Percentiles rank a stretch among this genome's conserved stretches.
These are phyloP conservation scores for Cryptosporidium canis DNA, from an alignment of 169 alveolate genomes.

Conservation along the genomic window DNA sequence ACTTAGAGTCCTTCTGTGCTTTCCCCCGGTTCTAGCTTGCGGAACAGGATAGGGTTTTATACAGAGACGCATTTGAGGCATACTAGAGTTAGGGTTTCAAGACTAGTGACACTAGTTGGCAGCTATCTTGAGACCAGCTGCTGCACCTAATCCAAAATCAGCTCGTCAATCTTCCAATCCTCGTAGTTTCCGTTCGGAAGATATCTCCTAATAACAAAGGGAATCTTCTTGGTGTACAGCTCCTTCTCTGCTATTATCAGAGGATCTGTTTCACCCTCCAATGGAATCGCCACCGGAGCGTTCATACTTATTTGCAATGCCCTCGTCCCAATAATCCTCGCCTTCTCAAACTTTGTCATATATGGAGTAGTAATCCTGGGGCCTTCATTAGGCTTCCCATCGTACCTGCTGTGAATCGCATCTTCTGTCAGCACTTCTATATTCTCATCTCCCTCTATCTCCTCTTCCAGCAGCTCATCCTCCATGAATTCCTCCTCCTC, in stretches of 20 bases:
- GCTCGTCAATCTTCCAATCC: slow-evolving; percentile 95
- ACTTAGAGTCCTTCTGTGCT: slow-evolving; percentile 44
- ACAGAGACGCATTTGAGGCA: neutral
- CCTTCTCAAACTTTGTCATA: slow-evolving; percentile 98
- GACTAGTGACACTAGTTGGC: neutral
- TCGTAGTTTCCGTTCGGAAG: slow-evolving; percentile 98
- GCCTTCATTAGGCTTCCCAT: slow-evolving; percentile 74
- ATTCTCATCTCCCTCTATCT: slow-evolving; percentile 70
- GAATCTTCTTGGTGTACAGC: slow-evolving; percentile 95
- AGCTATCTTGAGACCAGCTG: neutral
- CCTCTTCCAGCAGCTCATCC: slow-evolving; percentile 32
- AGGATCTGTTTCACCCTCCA: slow-evolving; percentile 96
- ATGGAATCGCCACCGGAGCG: slow-evolving; percentile 95
- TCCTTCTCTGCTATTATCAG: slow-evolving; percentile 98
- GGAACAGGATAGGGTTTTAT: neutral
- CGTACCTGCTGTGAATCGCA: slow-evolving; percentile 15
- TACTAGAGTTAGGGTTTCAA: neutral
- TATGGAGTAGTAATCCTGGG: slow-evolving; percentile 92
- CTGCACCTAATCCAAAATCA: slow-evolving; percentile 85
- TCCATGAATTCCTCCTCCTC: slow-evolving; percentile 67
- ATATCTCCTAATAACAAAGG: slow-evolving; percentile 97
- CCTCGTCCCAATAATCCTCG: slow-evolving; percentile 99
- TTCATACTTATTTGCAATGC: slow-evolving; percentile 98
- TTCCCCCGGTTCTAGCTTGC: neutral
- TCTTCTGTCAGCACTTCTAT: slow-evolving; percentile 58